These are phyloP conservation scores for Geotrichum citri-aurantii DNA, from an alignment of 1,139 yeast species.

Conservation along the genomic window DNA sequence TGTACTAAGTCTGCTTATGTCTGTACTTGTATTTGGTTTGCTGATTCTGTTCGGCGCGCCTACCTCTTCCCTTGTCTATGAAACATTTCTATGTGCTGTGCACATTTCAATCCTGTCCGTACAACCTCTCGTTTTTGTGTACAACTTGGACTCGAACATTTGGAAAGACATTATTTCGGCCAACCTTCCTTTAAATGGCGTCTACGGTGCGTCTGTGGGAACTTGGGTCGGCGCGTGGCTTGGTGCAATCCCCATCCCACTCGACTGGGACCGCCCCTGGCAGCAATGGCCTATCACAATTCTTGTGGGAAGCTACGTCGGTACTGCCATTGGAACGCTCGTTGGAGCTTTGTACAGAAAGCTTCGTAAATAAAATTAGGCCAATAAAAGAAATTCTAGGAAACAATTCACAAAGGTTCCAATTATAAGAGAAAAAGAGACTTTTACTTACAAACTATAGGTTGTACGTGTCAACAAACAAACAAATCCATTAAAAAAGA, in stretches of 20 bases:
- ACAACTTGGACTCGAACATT: conserved; percentile 49
- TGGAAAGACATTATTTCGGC: conserved; percentile 42
- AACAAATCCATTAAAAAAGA: too few species aligned
- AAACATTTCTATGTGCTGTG: conserved; percentile 58
- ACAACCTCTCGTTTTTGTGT: conserved; percentile 58
- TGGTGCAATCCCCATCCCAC: conserved; percentile 88
- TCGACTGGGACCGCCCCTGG: conserved; percentile 98
- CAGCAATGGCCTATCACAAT: conserved; percentile 95
- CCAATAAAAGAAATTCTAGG: neutral
- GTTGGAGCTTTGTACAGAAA: conserved; percentile 26
- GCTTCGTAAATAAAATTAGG: conserved; percentile 1
- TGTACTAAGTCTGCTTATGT: conserved; percentile 40
- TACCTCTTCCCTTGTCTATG: conserved; percentile 47
- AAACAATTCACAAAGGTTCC: too few species aligned
- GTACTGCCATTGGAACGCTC: conserved; percentile 54
- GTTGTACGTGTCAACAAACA: neutral
- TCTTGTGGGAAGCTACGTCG: conserved; percentile 71
- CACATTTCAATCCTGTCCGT: conserved; percentile 61
- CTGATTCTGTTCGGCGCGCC: conserved; percentile 87
- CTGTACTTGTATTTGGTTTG: conserved; percentile 48
- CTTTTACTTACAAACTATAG: neutral
- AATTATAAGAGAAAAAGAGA: neutral
- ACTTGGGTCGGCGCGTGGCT: conserved; percentile 78
- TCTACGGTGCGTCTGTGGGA: conserved; percentile 42
- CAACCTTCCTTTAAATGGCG: conserved; percentile 31